Conservation (phyloP, 257 asterid genomes). For the Fraxinus quadrangulata region DNA sequence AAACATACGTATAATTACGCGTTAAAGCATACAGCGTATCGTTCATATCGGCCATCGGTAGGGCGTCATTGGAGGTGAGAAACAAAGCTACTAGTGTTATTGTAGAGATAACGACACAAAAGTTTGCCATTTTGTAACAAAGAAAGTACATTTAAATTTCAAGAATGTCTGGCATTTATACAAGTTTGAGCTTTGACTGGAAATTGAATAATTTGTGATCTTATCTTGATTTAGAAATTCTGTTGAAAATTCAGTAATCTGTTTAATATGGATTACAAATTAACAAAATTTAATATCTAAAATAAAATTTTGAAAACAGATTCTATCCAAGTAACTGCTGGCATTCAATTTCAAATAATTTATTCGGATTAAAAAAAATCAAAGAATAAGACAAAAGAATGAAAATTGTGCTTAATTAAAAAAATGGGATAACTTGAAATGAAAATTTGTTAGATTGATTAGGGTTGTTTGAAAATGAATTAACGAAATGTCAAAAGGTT, state of each 20-base stretch:
- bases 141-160: not conserved
- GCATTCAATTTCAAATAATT: not conserved
- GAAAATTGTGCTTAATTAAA: not conserved
- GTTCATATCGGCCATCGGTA: slow-evolving; percentile 17
- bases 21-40: slow-evolving; percentile 5
- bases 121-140: not conserved
- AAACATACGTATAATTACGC: slow-evolving; percentile 28
- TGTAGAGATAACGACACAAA: not conserved
- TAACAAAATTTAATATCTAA: not conserved
- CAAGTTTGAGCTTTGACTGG: not conserved
- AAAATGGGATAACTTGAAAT: not conserved
- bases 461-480: not conserved
- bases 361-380: not conserved
- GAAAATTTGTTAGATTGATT: too few relatives aligned
- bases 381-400: not conserved
- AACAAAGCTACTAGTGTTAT: not conserved
- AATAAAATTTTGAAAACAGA: not conserved
- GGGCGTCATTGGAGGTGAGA: not conserved
- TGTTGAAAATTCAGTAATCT: not conserved
- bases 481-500: not conserved
- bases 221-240: not conserved
- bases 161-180: not conserved
- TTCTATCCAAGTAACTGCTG: not conserved
- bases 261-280: not conserved
- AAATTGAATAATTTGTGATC: not conserved